Evolutionary conservation across 2,329 filamentous ascomycete genomes (phyloP).

Genomic region (Torrubiella hemipterigena): DNA sequence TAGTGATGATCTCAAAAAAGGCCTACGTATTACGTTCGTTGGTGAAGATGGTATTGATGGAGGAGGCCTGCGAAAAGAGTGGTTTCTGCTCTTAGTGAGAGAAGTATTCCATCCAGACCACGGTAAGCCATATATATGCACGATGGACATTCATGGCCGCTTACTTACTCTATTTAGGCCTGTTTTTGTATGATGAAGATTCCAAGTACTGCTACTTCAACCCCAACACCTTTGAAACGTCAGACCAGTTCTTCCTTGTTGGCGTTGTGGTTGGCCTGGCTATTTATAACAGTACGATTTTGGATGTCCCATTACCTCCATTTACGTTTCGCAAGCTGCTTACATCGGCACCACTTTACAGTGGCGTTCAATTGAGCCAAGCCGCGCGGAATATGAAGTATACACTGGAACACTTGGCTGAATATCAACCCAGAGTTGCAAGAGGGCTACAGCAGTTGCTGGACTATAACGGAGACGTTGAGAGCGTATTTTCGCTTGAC

Average conservation of each 20-base stretch:
- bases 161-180: constrained; percentile 37
- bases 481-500: constrained; percentile 67
- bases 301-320: constrained; percentile 77
- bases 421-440: constrained; percentile 67
- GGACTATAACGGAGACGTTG: constrained; percentile 74
- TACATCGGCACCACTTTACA: constrained; percentile 56
- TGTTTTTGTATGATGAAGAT: constrained; percentile 87
- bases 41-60: constrained; percentile 89
- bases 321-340: constrained; percentile 85
- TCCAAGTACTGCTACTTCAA: constrained; percentile 91
- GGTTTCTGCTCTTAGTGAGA: constrained; percentile 78
- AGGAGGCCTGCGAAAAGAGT: constrained; percentile 83
- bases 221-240: constrained; percentile 76
- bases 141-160: no score
- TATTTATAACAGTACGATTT: constrained; percentile 89
- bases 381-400: constrained; percentile 55
- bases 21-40: constrained; percentile 69
- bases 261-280: constrained; percentile 79
- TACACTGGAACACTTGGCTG: constrained; percentile 69
- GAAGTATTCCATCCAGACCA: constrained; percentile 88
- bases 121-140: constrained; percentile 41
- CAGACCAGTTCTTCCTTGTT: constrained; percentile 83
- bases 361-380: constrained; percentile 40
- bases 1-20: constrained; percentile 82
- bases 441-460: constrained; percentile 64